Conservation (phyloP, 1,139 yeast species). For the Debaryomyces fabryi region DNA sequence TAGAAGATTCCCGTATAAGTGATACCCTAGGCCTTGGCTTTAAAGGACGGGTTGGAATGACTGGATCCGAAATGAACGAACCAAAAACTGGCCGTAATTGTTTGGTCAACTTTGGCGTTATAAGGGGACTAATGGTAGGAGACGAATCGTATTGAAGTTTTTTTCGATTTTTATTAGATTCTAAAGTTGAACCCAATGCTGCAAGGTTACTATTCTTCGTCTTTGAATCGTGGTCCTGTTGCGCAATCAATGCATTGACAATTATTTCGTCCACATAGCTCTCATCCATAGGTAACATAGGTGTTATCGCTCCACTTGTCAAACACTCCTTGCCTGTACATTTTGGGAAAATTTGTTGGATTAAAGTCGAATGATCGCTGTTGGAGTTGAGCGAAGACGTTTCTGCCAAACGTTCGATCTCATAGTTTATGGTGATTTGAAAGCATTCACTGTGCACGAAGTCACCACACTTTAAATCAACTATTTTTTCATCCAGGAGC, state of each 20-base stretch:
- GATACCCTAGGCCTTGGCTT: not conserved
- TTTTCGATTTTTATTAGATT: not conserved
- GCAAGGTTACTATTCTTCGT: slow-evolving; percentile 9
- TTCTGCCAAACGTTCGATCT: slow-evolving; percentile 14
- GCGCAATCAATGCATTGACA: slow-evolving; percentile 9
- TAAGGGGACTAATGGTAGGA: not conserved
- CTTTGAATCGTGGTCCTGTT: slow-evolving; percentile 8
- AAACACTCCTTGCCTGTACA: slow-evolving; percentile 17
- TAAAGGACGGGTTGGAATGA: not conserved
- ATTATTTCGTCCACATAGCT: slow-evolving; percentile 11
- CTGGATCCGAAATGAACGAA: slow-evolving; percentile 1
- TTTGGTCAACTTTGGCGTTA: not conserved
- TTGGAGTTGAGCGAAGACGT: slow-evolving; percentile 3
- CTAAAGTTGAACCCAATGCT: slow-evolving; percentile 15
- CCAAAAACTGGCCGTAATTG: not conserved
- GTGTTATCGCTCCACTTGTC: not conserved
- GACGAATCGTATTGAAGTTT: not conserved
- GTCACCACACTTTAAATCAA: slow-evolving; percentile 43
- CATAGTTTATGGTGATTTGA: slow-evolving; percentile 13
- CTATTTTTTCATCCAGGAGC: slow-evolving; percentile 35
- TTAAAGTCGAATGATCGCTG: slow-evolving; percentile 2
- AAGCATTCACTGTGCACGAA: slow-evolving; percentile 44
- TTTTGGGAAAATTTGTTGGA: slow-evolving; percentile 13
- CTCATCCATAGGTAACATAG: slow-evolving; percentile 14
- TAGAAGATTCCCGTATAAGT: slow-evolving; percentile 7